phyloP scores from a whole-genome alignment of 768 basidiomycete species.

The Floccularia luteovirens region DNA sequence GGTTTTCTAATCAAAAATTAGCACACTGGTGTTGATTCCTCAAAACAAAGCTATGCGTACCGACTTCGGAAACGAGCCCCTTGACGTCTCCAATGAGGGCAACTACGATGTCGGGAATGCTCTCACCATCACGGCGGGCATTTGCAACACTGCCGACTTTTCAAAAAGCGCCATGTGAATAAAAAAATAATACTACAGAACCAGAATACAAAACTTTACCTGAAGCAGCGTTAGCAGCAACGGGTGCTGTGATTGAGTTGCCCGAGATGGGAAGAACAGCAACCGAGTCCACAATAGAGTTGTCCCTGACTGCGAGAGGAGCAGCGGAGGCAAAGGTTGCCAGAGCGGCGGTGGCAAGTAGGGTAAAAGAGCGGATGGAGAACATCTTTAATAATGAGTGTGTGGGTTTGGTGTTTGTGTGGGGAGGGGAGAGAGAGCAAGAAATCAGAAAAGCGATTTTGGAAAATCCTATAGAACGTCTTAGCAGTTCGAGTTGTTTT shows the following conservation, averaged over 20 bases:
- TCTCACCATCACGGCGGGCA: background rate
- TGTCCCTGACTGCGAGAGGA: too few relatives aligned
- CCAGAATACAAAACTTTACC: too few relatives aligned
- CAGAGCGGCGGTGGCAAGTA: conserved; percentile 13
- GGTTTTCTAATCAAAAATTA: conserved; percentile 4
- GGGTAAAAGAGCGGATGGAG: conserved; percentile 13
- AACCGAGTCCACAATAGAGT: background rate
- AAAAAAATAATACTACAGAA: too few relatives aligned
- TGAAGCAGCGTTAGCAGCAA: too few relatives aligned
- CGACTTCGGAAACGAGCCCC: conserved; percentile 1
- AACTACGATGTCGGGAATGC: conserved; percentile 1
- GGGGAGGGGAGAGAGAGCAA: conserved; percentile 3
- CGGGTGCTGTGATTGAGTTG: background rate
- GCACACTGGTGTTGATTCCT: background rate
- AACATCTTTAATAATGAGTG: conserved; percentile 15
- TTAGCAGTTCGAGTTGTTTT: too few relatives aligned
- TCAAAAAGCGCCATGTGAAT: too few relatives aligned
- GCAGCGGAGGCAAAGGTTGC: conserved; percentile 11
- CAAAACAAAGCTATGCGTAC: background rate
- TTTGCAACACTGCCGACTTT: background rate
- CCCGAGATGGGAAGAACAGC: background rate
- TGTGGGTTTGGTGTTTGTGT: conserved; percentile 3
- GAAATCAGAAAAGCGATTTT: too few relatives aligned
- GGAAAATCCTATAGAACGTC: too few relatives aligned
- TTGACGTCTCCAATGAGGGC: background rate